These are phyloP conservation scores for Suhomyces kilbournensis DNA, from an alignment of 805 yeast genomes.

Conservation along the genomic window DNA sequence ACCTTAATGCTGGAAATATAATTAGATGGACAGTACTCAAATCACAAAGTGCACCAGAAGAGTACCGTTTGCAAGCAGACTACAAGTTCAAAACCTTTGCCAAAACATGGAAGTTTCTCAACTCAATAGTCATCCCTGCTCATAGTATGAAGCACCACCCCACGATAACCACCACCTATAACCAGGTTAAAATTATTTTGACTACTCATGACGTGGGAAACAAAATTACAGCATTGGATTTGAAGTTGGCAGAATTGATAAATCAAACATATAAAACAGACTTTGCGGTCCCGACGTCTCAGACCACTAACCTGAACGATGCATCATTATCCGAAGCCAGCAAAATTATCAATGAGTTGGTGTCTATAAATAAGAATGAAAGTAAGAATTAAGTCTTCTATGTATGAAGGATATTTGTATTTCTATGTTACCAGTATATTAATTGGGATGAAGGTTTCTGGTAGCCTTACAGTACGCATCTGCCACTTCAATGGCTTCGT, in stretches of 20 bases:
- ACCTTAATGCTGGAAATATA: constrained; percentile 1
- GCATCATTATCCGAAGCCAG: constrained; percentile 11
- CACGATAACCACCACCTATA: constrained; percentile 61
- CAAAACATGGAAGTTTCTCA: constrained; percentile 66
- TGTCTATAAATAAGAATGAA: neutral
- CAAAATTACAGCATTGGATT: constrained; percentile 53
- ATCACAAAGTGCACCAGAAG: neutral
- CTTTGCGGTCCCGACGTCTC: neutral
- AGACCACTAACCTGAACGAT: neutral
- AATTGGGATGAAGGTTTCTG: constrained; percentile 7
- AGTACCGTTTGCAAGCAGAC: constrained; percentile 26
- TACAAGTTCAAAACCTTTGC: constrained; percentile 51
- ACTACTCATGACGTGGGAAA: constrained; percentile 63
- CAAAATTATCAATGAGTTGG: constrained; percentile 11
- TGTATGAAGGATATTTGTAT: neutral
- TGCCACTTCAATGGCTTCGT: constrained; percentile 85
- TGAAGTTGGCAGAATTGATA: constrained; percentile 50
- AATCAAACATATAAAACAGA: constrained; percentile 9
- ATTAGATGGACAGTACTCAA: neutral
- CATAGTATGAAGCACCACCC: constrained; percentile 71
- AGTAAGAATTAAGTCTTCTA: neutral
- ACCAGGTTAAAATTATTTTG: constrained; percentile 49
- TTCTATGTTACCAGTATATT: constrained; percentile 1
- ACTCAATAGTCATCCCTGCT: constrained; percentile 53
- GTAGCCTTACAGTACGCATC: constrained; percentile 68